These are phyloP conservation scores for Stagonosporopsis vannaccii DNA, from an alignment of 2,329 filamentous ascomycete species.

Conservation along the genomic window DNA sequence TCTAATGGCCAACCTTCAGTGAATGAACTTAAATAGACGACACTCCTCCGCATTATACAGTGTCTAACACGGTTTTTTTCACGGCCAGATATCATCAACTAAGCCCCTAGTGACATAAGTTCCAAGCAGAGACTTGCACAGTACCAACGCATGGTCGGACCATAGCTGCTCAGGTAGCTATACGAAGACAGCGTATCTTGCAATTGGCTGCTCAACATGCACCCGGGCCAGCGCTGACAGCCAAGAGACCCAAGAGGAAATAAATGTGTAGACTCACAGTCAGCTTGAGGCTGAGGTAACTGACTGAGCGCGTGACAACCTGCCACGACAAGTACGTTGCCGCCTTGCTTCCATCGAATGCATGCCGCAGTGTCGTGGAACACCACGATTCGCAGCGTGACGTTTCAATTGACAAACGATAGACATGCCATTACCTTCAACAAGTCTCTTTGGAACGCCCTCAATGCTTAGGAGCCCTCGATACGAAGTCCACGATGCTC, in stretches of 20 bases:
- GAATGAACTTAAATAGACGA: not conserved
- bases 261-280: not conserved
- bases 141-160: not conserved
- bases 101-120: not conserved
- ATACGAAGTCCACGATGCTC: constrained; percentile 1
- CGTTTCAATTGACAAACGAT: not conserved
- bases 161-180: not conserved
- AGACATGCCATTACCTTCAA: not conserved
- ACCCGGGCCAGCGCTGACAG: not conserved
- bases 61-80: no score
- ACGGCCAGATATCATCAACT: no score
- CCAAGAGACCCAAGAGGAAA: not conserved
- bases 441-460: not conserved
- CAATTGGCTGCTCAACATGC: not conserved
- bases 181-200: not conserved
- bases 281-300: not conserved
- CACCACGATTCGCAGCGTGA: not conserved
- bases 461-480: not conserved
- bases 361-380: constrained; percentile 1
- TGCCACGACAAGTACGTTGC: constrained; percentile 1
- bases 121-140: not conserved
- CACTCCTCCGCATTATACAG: no score
- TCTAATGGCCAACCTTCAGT: not conserved
- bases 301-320: constrained; percentile 1
- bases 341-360: not conserved